A percentile compares a stretch with the other conserved stretches of the same genome.
These are phyloP conservation scores for Colletotrichum magnum DNA, from an alignment of 2,329 filamentous ascomycete genomes.

Conservation along the genomic window DNA sequence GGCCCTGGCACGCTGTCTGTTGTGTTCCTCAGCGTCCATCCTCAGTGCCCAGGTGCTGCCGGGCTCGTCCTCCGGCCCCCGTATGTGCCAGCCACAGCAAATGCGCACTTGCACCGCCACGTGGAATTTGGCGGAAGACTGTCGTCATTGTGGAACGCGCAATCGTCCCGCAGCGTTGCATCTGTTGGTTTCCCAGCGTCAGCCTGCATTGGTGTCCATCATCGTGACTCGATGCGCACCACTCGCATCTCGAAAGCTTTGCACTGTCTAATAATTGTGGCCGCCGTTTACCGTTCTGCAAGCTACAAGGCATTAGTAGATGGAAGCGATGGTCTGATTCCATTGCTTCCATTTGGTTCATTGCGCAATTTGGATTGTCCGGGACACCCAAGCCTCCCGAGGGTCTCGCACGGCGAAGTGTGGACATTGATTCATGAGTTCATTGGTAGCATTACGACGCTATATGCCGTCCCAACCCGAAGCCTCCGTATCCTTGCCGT, in stretches of 20 bases:
- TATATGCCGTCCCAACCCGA: constrained; percentile 24
- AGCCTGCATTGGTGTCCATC: constrained; percentile 12
- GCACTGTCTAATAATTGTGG: neutral
- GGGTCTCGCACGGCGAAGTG: neutral
- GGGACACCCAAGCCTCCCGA: neutral
- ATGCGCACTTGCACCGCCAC: constrained; percentile 32
- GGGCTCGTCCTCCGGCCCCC: neutral
- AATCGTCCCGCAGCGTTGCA: constrained; percentile 17
- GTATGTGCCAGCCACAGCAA: constrained; percentile 26
- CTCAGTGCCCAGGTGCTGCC: too few relatives aligned
- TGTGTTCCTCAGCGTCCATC: constrained; percentile 1
- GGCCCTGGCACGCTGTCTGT: constrained; percentile 12
- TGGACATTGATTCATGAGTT: constrained; percentile 24
- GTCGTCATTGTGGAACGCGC: constrained; percentile 39
- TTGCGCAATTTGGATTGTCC: neutral
- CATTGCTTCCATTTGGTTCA: neutral
- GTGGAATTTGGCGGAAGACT: constrained; percentile 35
- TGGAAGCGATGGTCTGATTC: too few relatives aligned
- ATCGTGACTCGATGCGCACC: neutral
- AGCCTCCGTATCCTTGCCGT: neutral
- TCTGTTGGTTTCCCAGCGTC: constrained; percentile 17
- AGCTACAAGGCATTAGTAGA: too few relatives aligned
- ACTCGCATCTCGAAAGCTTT: neutral
- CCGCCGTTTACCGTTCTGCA: neutral
- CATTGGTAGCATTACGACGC: constrained; percentile 22